Evolutionary conservation across 164 flowering plant genomes (phyloP).

Genomic region (grape (Vitis vinifera)): ASM3070453v1 NC_081819.1:18143001-18143500

Average conservation of each 20-base stretch:
- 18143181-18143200: slow-evolving; percentile 30
- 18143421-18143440: too few relatives aligned
- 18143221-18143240: neutral
- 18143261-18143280: too few relatives aligned
- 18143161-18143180: slow-evolving; percentile 81
- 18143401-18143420: too few relatives aligned
- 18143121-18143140: slow-evolving; percentile 93
- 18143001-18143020: too few relatives aligned
- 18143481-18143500: too few relatives aligned
- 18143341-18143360: neutral
- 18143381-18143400: neutral
- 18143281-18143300: too few relatives aligned
- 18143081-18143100: too few relatives aligned
- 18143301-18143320: slow-evolving; percentile 16
- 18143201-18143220: neutral
- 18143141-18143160: slow-evolving; percentile 72
- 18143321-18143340: neutral
- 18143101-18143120: neutral
- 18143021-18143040: neutral
- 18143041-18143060: neutral
- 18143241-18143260: too few relatives aligned
- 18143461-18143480: too few relatives aligned
- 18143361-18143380: neutral
- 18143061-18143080: neutral
- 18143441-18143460: too few relatives aligned